phyloP scores from a whole-genome alignment of 2,329 filamentous ascomycete species.

The Parasarocladium wereldwijsianum region DNA sequence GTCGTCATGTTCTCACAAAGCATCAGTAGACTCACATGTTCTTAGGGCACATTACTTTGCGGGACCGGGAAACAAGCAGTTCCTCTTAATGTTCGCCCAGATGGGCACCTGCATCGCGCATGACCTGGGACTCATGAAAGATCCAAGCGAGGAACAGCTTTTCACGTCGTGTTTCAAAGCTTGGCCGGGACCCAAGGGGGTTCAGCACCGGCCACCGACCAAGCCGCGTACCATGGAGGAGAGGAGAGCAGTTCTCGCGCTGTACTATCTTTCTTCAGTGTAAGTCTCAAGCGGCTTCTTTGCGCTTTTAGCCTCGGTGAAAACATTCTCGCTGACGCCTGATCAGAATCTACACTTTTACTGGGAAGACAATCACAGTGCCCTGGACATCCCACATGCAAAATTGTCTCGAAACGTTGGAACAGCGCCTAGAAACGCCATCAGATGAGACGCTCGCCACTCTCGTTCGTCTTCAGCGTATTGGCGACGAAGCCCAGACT shows the following conservation, averaged over 20 bases:
- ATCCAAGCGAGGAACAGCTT: slow-evolving; percentile 19
- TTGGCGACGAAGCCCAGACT: slow-evolving; percentile 23
- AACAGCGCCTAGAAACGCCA: slow-evolving; percentile 26
- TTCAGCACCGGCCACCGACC: slow-evolving; percentile 9
- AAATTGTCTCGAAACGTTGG: slow-evolving; percentile 34
- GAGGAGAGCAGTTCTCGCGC: slow-evolving; percentile 30
- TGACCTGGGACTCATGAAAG: slow-evolving; percentile 29
- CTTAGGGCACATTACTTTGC: slow-evolving; percentile 8
- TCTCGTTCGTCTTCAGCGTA: slow-evolving; percentile 21
- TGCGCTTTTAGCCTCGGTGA: too few relatives aligned
- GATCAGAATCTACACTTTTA: slow-evolving; percentile 19
- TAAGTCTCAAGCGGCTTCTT: slow-evolving; percentile 8
- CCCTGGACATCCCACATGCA: slow-evolving; percentile 45
- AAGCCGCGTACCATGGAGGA: slow-evolving; percentile 31
- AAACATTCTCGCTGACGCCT: neutral
- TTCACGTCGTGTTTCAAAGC: slow-evolving; percentile 21
- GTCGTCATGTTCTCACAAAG: slow-evolving; percentile 18
- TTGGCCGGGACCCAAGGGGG: slow-evolving; percentile 12
- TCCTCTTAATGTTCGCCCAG: slow-evolving; percentile 26
- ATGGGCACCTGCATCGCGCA: slow-evolving; percentile 27
- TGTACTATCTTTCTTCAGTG: slow-evolving; percentile 26
- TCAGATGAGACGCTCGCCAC: slow-evolving; percentile 32
- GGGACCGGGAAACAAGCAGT: slow-evolving; percentile 22
- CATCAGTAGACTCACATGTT: slow-evolving; percentile 23
- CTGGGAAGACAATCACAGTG: slow-evolving; percentile 33